Percentiles rank a stretch among this genome's conserved stretches.
phyloP scores from a whole-genome alignment of 768 basidiomycete species.

The Mycena albidolilacea region DNA sequence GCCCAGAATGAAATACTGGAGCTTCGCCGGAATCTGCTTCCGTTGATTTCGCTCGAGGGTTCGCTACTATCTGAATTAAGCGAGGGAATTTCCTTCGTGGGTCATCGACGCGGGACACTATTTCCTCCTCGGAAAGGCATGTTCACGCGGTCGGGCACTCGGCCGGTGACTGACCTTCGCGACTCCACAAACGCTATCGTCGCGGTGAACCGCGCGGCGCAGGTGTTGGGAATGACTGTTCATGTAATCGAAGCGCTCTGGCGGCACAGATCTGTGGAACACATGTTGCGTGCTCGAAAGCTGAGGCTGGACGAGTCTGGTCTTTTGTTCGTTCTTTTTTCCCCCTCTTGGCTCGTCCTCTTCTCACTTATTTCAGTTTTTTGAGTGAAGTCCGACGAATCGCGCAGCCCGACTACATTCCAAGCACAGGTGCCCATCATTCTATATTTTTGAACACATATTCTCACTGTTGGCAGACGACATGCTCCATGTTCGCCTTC shows the following conservation, averaged over 20 bases:
- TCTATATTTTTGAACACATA: constrained; percentile 1
- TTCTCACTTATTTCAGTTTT: constrained; percentile 64
- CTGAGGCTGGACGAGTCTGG: constrained; percentile 83
- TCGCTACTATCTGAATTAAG: constrained; percentile 78
- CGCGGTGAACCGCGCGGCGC: constrained; percentile 68
- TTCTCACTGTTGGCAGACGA: constrained; percentile 65
- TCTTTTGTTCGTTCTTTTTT: constrained; percentile 64
- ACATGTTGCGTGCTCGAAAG: constrained; percentile 69
- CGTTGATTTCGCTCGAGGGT: constrained; percentile 77
- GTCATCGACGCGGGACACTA: constrained; percentile 74
- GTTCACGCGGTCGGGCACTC: constrained; percentile 59
- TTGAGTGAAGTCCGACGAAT: constrained; percentile 76
- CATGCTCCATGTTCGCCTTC: constrained; percentile 83
- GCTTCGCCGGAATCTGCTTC: constrained; percentile 70
- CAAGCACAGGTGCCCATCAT: constrained; percentile 68
- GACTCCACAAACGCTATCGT: constrained; percentile 52
- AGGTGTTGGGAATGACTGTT: constrained; percentile 64
- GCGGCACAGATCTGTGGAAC: constrained; percentile 76
- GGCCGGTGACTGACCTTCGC: constrained; percentile 55
- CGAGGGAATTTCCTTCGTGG: constrained; percentile 72
- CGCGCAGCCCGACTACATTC: constrained; percentile 77
- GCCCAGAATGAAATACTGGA: constrained; percentile 60
- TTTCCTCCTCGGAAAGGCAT: constrained; percentile 82
- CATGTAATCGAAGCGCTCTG: constrained; percentile 76
- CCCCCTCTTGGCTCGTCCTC: constrained; percentile 19